Percentiles rank a stretch among this genome's conserved stretches.
phyloP scores from a whole-genome alignment of 768 basidiomycete species.

The Ramaria sp. region DNA sequence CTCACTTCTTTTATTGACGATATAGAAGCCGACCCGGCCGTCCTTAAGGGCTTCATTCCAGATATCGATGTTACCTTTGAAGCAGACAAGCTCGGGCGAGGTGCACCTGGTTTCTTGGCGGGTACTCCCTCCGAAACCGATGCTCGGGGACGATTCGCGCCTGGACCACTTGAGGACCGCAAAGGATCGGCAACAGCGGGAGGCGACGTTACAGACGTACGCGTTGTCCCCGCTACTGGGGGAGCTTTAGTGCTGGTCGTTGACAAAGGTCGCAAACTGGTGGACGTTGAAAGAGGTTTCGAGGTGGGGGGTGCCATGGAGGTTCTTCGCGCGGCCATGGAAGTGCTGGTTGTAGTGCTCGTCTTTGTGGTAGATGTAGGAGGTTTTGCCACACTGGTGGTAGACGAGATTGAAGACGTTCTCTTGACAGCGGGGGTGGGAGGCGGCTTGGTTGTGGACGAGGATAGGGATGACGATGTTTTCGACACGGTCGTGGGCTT shows the following conservation, averaged over 20 bases:
- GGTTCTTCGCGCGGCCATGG: neutral
- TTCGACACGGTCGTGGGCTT: slow-evolving; percentile 31
- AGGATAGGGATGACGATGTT: slow-evolving; percentile 3
- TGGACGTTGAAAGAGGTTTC: slow-evolving; percentile 16
- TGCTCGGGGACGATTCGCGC: slow-evolving; percentile 46
- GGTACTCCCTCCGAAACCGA: slow-evolving; percentile 51
- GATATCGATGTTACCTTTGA: slow-evolving; percentile 20
- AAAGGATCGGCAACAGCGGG: slow-evolving; percentile 39
- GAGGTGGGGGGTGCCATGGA: slow-evolving; percentile 9
- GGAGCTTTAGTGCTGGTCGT: slow-evolving; percentile 15
- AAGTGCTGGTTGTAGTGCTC: slow-evolving; percentile 16
- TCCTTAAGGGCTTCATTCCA: slow-evolving; percentile 23
- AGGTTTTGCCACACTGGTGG: slow-evolving; percentile 11
- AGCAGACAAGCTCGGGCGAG: slow-evolving; percentile 30
- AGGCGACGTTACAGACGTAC: slow-evolving; percentile 48
- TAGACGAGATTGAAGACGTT: slow-evolving; percentile 1
- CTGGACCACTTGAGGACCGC: slow-evolving; percentile 28
- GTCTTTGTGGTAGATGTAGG: slow-evolving; percentile 8
- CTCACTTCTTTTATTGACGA: slow-evolving; percentile 66
- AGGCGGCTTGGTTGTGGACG: slow-evolving; percentile 16
- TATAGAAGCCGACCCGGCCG: slow-evolving; percentile 47
- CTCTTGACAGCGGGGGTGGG: slow-evolving; percentile 4
- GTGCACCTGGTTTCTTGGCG: slow-evolving; percentile 33
- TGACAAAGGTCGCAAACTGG: slow-evolving; percentile 24
- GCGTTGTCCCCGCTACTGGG: slow-evolving; percentile 30